Percentiles rank a stretch among this genome's conserved stretches.
phyloP scores from a whole-genome alignment of 1,139 yeast species.

The Kodamaea sp. region DNA sequence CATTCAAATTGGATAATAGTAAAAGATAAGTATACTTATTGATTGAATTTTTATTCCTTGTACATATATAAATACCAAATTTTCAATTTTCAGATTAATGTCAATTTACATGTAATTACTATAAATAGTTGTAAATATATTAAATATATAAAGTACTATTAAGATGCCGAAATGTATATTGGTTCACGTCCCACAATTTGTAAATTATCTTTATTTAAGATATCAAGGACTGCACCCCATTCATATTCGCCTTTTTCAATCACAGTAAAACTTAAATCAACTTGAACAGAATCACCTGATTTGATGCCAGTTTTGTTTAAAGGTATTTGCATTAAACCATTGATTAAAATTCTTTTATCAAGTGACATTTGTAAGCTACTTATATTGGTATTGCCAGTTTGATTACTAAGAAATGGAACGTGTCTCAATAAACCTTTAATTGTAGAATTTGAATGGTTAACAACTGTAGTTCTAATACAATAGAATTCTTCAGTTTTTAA shows the following conservation, averaged over 20 bases:
- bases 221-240: conserved; percentile 73
- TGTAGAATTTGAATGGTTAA: conserved; percentile 37
- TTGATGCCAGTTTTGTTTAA: conserved; percentile 34
- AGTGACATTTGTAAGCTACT: conserved; percentile 27
- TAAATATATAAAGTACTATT: conserved; percentile 3
- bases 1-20: conserved; percentile 37
- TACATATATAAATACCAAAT: conserved; percentile 11
- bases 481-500: conserved; percentile 48
- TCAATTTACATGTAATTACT: conserved; percentile 6
- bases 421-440: conserved; percentile 64
- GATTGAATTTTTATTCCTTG: conserved; percentile 12
- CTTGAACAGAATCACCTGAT: conserved; percentile 39
- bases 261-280: conserved; percentile 54
- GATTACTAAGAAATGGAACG: conserved; percentile 46
- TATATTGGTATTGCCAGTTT: conserved; percentile 13
- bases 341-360: conserved; percentile 53
- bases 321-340: conserved; percentile 63
- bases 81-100: conserved; percentile 7
- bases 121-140: conserved; percentile 1
- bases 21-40: conserved; percentile 9
- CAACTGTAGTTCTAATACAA: conserved; percentile 42
- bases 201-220: conserved; percentile 19
- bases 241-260: conserved; percentile 73
- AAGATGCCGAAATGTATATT: conserved; percentile 28
- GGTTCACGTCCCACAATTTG: conserved; percentile 33